Base-by-base conservation (phyloP, 2,329 filamentous ascomycete genomes). In the Diaporthe sp. region DNA sequence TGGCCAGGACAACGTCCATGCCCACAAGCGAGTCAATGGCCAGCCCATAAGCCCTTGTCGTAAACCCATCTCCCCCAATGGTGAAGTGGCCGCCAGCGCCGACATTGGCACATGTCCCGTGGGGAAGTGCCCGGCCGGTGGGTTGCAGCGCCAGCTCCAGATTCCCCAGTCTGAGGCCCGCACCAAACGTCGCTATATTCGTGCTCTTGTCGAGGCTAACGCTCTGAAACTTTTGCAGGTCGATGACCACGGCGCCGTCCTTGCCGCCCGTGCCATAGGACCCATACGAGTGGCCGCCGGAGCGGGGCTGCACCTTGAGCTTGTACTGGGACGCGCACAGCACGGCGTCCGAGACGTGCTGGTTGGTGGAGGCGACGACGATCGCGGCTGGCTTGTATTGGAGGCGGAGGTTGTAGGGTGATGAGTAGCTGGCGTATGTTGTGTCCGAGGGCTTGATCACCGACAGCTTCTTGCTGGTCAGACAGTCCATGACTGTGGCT, bases 271-370 rank as follows among this genome's bases (percentile, higher is more conserved):
- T 82, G 76, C 87, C 87, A 73, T 86, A 88, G 53, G 88, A 89
- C 0, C 83, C 89, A 80, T 89, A 91, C 55, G 86, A 88, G 79
- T 91, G 89, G 0, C 89, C 89, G 17, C 89, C 89, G 51, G 85
- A 85, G 76, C 86, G 87, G 4, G 88, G 83, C 58, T 88, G 88
- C 3, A 91, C 87, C 65, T 88, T 87, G 37, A 88, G 81, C 15
- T 82, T 81, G 58, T 81, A 76, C 34, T 84, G 78, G 1, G 80
- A 79, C 1, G 87, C 88, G 74, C 88, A 90, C 57, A 81, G 80
- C 20, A 91, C 84, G 4, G 88, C 85, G 4, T 81, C 82, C 8
- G 86, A 81, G 22, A 90, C 83, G 12, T 89, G 84, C 7, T 83
- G 77, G 1, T 82, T 79, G 7, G 81, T 84, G 1, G 76, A 79